Conservation (phyloP, 1,284 basidiomycete species). For the Kalmanozyma brasiliensis region DNA sequence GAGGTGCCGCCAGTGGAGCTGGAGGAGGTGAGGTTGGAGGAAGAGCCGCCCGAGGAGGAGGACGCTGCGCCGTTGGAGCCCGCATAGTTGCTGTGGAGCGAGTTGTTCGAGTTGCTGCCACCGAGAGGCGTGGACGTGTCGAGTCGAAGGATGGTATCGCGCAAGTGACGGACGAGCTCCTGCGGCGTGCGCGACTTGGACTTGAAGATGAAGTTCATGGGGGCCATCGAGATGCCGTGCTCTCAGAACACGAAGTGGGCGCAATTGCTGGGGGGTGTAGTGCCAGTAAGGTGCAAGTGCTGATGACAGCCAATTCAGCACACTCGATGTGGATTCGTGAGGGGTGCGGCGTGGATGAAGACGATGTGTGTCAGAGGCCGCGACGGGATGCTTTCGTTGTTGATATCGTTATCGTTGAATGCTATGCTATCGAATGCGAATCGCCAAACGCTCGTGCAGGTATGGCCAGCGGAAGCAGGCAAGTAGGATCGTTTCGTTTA, state of each 20-base stretch:
- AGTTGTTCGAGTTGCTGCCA: slow-evolving; percentile 29
- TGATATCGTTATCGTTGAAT: no score
- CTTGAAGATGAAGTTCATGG: slow-evolving; percentile 68
- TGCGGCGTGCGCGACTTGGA: slow-evolving; percentile 60
- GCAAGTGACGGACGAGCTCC: slow-evolving; percentile 60
- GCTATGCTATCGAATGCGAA: no score
- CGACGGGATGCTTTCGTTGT: background rate
- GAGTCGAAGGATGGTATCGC: slow-evolving; percentile 57
- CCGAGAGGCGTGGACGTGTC: slow-evolving; percentile 38
- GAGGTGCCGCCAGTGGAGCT: slow-evolving; percentile 9
- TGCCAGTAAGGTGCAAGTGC: no score
- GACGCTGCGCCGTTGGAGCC: slow-evolving; percentile 16
- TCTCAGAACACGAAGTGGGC: no score
- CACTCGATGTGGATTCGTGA: no score
- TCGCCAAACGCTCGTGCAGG: no score
- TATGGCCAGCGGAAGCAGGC: no score
- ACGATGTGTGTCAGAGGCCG: background rate
- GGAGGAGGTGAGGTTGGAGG: slow-evolving; percentile 17
- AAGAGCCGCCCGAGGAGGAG: slow-evolving; percentile 15
- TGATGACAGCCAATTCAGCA: no score
- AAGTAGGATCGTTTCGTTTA: no score
- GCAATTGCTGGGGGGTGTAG: no score
- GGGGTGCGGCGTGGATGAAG: background rate
- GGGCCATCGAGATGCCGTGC: no score
- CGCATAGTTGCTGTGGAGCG: slow-evolving; percentile 24